Evolutionary conservation across 805 yeast species (phyloP), one percentile per base, ranked within the genome.

Genomic region (Nakazawaea siamensis): DNA sequence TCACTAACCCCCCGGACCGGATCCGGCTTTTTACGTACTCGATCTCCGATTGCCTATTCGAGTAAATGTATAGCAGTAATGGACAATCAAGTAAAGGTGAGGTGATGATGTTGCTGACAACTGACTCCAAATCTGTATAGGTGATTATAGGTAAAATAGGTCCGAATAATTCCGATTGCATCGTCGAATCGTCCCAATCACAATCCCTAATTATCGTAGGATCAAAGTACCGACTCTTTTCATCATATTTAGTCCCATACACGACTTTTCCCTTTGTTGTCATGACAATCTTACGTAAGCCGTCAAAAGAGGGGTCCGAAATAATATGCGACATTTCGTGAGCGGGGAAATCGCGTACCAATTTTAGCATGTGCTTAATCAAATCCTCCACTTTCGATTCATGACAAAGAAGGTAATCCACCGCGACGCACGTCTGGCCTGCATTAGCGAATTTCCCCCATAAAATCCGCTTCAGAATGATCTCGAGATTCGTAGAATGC

Each of bases 361-460:
- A 65, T 26, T 54, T 46, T n/a, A n/a, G n/a, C 35, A 65, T 47
- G 37, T 72, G 50, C 5, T 57, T 62, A 1, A 75, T 56, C 33
- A 83, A 70, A 43, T 70, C 59, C 18, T 62, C 70, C 48, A 77
- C 73, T 16, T 76, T 56, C 3, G 64, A 54, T 37, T 66, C 72
- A 39, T 80, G 85, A n/a, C 76, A 80, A 29, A 85, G 48, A 4
- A 81, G 59, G 50, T 86, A 88, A 58, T 90, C 97, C 7, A 88
- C 81, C 8, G 95, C 83, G 26, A 85, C 82, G 62, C 97, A 88
- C 2, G 92, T 77, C 60, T 88, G 97, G 13, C 97, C 97, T 13
- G 82, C 73, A 52, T 86, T 90, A 21, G 73, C 58, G 50, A 79
- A 80, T 46, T 80, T 74, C 13, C 88, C 90, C 83, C 92, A 84